phyloP scores from a whole-genome alignment of 257 asterid genomes.

The Solanum pennellii region DNA sequence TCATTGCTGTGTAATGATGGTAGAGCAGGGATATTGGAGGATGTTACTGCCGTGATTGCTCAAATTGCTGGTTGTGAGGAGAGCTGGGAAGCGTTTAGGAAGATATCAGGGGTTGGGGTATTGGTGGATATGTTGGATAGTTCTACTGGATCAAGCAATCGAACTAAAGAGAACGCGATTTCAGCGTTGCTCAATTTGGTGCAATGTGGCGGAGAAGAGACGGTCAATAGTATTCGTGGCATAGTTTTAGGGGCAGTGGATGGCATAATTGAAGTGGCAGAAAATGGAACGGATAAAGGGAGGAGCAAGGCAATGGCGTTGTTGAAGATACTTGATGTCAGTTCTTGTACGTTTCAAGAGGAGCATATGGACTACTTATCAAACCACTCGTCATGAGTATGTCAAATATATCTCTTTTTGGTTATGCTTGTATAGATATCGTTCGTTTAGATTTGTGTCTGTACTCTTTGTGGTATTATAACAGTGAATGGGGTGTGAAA shows the following conservation, averaged over 20 bases:
- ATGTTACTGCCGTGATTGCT: constrained; percentile 90
- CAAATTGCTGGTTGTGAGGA: constrained; percentile 89
- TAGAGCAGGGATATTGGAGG: constrained; percentile 67
- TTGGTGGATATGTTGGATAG: constrained; percentile 75
- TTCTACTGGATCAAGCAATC: constrained; percentile 60
- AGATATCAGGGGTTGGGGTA: constrained; percentile 55
- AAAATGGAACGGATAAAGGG: constrained; percentile 71
- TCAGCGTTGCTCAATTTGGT: constrained; percentile 69
- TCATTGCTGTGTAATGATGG: constrained; percentile 61
- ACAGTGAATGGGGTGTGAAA: not conserved
- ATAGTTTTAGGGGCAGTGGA: constrained; percentile 51
- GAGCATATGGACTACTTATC: constrained; percentile 8
- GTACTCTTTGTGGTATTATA: not conserved
- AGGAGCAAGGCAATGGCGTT: constrained; percentile 48
- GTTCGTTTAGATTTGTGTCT: constrained; percentile 3
- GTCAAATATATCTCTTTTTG: constrained; percentile 3
- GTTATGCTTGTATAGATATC: constrained; percentile 11
- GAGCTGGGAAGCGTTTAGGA: constrained; percentile 67
- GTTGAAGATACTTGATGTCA: constrained; percentile 37
- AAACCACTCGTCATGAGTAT: constrained; percentile 19
- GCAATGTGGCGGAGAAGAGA: constrained; percentile 61
- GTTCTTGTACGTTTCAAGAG: not conserved
- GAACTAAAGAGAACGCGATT: constrained; percentile 81
- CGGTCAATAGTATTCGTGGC: constrained; percentile 30
- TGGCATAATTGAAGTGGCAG: constrained; percentile 64